Base-by-base conservation (phyloP, 352 stramenopile genomes). In the Pythium periplocum region DNA sequence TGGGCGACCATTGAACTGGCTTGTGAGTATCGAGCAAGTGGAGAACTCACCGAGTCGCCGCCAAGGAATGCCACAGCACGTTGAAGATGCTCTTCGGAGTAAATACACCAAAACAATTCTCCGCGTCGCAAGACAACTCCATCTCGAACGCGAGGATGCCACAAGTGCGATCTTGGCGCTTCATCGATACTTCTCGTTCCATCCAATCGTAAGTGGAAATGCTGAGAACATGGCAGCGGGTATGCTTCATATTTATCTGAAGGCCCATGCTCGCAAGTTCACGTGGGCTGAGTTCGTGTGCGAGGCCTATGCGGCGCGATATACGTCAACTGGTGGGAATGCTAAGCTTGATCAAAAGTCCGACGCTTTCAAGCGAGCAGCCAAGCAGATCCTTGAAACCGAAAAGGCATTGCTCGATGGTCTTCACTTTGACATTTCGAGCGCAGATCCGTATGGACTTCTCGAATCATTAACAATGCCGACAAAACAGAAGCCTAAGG, bases 211-310 rank as follows among this genome's bases (percentile, higher is more conserved):
- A 10, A 75, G 76, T 49, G 30, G 45, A 3, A 85, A 86, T 35
- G 69, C 83, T 26, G 84, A 93, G 31, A 69, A 81, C 11, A 68
- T 86, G 43, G 82, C 76, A 36, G 79, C 79, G 2, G 72, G 74
- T 36, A 85, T 88, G 69, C 53, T 95, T 4, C 68, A 90, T 50
- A 57, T 95, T 42, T 86, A 87, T 38, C 57, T 95, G 3, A 93
- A 91, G 42, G 82, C 81, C 0, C 75, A 88, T 46, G 71, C 71
- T 5, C 71, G 79, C 10, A 75, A 76, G 51, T 68, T 86, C 17
- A 55, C 61, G 6, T 93, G 78, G 76, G 52, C 60, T 1, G 68
- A 71, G 0, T 93, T 90, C 68, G 72, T 92, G 2, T 76, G 69
- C 9, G 73, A 88, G 59, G 80, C 89, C 3, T 90, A 92, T 48